Conservation (phyloP, 371 early-diverging fungal genomes). For the Mucor saturninus region DNA sequence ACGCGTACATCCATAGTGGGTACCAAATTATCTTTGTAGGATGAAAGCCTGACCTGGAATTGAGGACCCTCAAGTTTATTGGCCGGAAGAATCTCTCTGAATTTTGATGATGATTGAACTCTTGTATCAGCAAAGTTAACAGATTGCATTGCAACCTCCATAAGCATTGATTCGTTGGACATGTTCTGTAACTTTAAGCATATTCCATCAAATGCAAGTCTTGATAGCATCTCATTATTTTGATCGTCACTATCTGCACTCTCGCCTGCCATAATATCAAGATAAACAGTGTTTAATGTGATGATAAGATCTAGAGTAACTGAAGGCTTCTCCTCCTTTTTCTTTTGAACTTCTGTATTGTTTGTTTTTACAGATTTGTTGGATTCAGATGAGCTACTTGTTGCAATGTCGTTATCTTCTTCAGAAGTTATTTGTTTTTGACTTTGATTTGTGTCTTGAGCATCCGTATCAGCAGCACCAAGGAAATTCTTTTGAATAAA, state of each 20-base stretch:
- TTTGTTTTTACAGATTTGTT: neutral
- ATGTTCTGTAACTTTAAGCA: slow-evolving; percentile 67
- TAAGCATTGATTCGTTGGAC: slow-evolving; percentile 68
- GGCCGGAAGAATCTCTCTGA: slow-evolving; percentile 83
- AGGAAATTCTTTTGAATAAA: slow-evolving; percentile 66
- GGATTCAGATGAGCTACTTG: neutral
- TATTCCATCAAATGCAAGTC: slow-evolving; percentile 61
- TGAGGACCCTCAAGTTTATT: slow-evolving; percentile 73
- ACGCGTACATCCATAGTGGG: slow-evolving; percentile 59
- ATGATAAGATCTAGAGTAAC: slow-evolving; percentile 31
- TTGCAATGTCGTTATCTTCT: neutral
- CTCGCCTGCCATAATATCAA: slow-evolving; percentile 64
- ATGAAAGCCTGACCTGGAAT: slow-evolving; percentile 56
- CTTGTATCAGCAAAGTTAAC: slow-evolving; percentile 84
- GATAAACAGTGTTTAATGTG: slow-evolving; percentile 28
- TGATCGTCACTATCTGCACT: slow-evolving; percentile 33
- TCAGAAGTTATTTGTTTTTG: neutral
- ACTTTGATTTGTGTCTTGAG: neutral
- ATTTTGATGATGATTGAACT: slow-evolving; percentile 71
- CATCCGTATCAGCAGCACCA: slow-evolving; percentile 15
- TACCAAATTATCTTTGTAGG: slow-evolving; percentile 19
- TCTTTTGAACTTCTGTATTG: neutral
- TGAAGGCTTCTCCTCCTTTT: neutral
- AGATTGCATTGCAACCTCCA: slow-evolving; percentile 76
- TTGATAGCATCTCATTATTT: slow-evolving; percentile 41